Evolutionary conservation across 805 yeast species (phyloP).

Genomic region (Candida silvicultrix): DNA sequence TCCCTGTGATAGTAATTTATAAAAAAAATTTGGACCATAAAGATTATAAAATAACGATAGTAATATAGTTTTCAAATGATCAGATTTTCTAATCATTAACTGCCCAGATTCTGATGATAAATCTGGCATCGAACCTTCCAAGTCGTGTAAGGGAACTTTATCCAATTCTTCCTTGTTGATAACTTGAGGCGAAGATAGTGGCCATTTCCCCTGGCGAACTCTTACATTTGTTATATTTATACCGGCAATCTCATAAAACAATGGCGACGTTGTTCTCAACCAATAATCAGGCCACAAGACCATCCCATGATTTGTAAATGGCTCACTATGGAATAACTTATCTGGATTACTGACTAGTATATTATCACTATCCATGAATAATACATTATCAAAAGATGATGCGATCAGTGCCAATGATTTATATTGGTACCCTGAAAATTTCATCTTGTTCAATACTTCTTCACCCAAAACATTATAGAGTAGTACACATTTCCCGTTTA

Average conservation of each 20-base stretch:
- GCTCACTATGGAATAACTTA: conserved; percentile 33
- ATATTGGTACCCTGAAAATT: conserved; percentile 59
- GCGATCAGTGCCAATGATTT: conserved; percentile 69
- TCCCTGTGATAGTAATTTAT: conserved; percentile 65
- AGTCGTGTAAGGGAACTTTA: conserved; percentile 47
- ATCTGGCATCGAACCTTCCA: conserved; percentile 59
- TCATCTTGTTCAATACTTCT: conserved; percentile 39
- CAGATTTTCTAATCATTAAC: conserved; percentile 50
- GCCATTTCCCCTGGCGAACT: conserved; percentile 19
- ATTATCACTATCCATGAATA: conserved; percentile 74
- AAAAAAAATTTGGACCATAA: conserved; percentile 60
- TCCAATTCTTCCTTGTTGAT: conserved; percentile 12
- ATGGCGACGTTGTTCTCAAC: conserved; percentile 63
- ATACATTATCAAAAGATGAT: conserved; percentile 69
- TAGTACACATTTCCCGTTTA: conserved; percentile 60
- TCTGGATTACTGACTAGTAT: conserved; percentile 45
- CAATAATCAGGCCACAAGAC: conserved; percentile 76
- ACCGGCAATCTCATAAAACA: conserved; percentile 47
- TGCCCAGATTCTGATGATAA: conserved; percentile 70
- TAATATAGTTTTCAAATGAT: conserved; percentile 52
- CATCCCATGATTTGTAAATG: conserved; percentile 44
- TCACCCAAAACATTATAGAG: conserved; percentile 58
- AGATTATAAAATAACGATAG: conserved; percentile 60
- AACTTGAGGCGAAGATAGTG: conserved; percentile 6
- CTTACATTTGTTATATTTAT: conserved; percentile 25